Conservation (phyloP, 192 early-diverging fungal genomes). For the Phycomyces blakesleeanus region DNA sequence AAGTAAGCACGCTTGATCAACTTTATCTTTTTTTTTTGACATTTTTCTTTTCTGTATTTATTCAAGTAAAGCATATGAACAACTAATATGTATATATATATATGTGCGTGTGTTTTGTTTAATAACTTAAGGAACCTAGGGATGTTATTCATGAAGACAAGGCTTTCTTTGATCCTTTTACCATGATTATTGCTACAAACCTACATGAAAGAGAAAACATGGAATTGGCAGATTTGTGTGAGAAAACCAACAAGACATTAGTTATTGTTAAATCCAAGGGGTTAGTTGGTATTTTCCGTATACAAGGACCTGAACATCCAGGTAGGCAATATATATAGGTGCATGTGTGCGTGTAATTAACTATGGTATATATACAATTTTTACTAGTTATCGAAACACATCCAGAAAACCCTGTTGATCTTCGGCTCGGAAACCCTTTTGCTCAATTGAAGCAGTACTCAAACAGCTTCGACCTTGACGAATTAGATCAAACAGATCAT, state of each 20-base stretch:
- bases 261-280: conserved; percentile 70
- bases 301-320: conserved; percentile 72
- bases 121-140: conserved; percentile 41
- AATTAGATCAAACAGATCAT: conserved; percentile 62
- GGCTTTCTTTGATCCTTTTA: conserved; percentile 62
- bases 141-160: conserved; percentile 45
- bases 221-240: conserved; percentile 61
- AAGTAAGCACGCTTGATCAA: conserved; percentile 37
- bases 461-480: conserved; percentile 62
- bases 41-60: no score
- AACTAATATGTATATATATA: no score
- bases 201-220: conserved; percentile 52
- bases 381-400: conserved; percentile 87
- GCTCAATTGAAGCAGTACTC: conserved; percentile 59
- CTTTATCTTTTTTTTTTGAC: no score
- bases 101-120: neutral
- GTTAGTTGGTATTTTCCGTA: conserved; percentile 70
- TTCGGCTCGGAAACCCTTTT: conserved; percentile 84
- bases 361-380: no score
- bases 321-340: conserved; percentile 39
- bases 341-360: neutral
- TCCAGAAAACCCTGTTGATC: conserved; percentile 70
- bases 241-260: conserved; percentile 60
- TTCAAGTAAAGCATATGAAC: no score
- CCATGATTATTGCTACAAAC: conserved; percentile 72